Evolutionary conservation across 2,329 filamentous ascomycete genomes (phyloP).

Genomic region (Verticillium dahliae): DNA sequence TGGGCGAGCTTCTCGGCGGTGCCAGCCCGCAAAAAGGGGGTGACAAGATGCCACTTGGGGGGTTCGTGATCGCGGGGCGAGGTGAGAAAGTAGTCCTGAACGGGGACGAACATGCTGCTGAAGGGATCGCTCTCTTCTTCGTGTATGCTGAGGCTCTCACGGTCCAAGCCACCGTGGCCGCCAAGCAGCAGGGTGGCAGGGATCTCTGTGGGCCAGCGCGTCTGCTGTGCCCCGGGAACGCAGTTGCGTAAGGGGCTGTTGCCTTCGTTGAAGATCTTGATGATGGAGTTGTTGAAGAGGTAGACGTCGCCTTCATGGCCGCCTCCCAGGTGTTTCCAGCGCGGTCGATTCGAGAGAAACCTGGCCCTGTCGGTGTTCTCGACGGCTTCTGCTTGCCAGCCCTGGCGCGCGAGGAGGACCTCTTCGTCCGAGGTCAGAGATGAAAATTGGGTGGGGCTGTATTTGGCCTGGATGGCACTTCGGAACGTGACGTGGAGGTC

Average conservation of each 20-base stretch:
- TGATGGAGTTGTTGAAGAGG: conserved; percentile 18
- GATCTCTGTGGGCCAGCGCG: conserved; percentile 24
- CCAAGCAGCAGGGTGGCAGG: conserved; percentile 20
- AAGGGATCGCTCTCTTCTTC: conserved; percentile 1
- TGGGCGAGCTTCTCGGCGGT: conserved; percentile 17
- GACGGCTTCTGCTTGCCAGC: conserved; percentile 1
- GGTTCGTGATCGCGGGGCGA: conserved; percentile 2
- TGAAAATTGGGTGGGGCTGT: conserved; percentile 6
- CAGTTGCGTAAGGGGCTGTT: conserved; percentile 24
- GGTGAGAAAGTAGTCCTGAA: conserved; percentile 22
- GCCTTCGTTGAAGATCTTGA: conserved; percentile 20
- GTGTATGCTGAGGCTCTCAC: not conserved
- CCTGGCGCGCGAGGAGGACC: not conserved
- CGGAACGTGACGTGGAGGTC: conserved; percentile 8
- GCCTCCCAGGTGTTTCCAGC: conserved; percentile 20
- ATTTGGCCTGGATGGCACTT: conserved; percentile 8
- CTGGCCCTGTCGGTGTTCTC: not conserved
- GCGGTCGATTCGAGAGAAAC: conserved; percentile 12
- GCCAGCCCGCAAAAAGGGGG: conserved; percentile 18
- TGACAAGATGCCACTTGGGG: conserved; percentile 21
- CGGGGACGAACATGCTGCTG: conserved; percentile 16
- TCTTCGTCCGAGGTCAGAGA: conserved; percentile 1
- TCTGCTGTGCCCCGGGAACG: conserved; percentile 8
- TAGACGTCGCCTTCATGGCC: conserved; percentile 24
- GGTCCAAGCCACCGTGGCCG: conserved; percentile 14